phyloP scores from a whole-genome alignment of 2,329 filamentous ascomycete species.

The Penicillium janthinellum region DNA sequence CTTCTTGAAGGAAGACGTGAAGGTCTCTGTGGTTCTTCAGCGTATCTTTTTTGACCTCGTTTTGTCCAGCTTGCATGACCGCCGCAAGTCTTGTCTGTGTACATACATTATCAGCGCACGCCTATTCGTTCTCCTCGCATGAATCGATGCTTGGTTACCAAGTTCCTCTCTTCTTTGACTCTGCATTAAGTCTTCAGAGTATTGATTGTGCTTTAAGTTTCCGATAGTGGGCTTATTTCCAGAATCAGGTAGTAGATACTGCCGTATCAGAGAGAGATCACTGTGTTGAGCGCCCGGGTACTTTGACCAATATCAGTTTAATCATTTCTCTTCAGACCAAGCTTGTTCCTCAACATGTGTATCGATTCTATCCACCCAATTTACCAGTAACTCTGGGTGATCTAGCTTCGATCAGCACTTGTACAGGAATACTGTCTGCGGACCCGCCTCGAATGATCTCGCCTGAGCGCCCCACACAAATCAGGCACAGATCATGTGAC shows the following conservation, averaged over 20 bases:
- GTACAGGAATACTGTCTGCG: not conserved
- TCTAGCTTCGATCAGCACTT: not conserved
- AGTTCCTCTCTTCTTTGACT: not conserved
- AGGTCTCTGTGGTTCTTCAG: constrained; percentile 4
- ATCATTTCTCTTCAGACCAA: too few species aligned
- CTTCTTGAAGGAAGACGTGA: not conserved
- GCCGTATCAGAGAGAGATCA: too few species aligned
- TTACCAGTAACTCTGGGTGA: not conserved
- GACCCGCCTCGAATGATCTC: not conserved
- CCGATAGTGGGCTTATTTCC: not conserved
- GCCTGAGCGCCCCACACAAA: constrained; percentile 1
- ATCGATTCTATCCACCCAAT: not conserved
- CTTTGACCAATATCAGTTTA: too few species aligned
- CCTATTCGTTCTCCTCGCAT: not conserved
- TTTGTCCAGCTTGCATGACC: constrained; percentile 7
- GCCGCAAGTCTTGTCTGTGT: constrained; percentile 6
- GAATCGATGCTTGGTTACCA: constrained; percentile 2
- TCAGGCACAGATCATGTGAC: constrained; percentile 8
- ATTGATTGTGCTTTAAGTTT: not conserved
- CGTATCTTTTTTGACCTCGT: constrained; percentile 4
- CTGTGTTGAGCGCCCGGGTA: too few species aligned
- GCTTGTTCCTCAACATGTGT: too few species aligned
- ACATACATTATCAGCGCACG: constrained; percentile 7
- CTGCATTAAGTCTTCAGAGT: not conserved
- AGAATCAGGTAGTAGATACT: not conserved